Evolutionary conservation across 2,329 filamentous ascomycete genomes (phyloP).

Genomic region (Diaporthe australafricana): DNA sequence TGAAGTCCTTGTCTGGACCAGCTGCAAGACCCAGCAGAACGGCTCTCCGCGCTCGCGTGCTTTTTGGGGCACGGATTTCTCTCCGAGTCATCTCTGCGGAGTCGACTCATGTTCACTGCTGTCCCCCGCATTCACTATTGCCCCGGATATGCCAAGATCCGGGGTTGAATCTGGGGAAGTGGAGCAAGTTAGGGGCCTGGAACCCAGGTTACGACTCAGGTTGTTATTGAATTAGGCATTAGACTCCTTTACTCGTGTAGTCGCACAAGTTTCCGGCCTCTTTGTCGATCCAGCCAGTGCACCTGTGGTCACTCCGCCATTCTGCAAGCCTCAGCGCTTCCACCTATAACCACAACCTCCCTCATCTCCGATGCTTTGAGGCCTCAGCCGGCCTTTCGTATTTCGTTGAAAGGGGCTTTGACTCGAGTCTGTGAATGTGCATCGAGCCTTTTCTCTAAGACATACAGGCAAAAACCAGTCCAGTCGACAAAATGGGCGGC

Average conservation of each 20-base stretch:
- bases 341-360: constrained; percentile 2
- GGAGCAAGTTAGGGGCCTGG: neutral
- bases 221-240: neutral
- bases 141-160: constrained; percentile 10
- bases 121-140: neutral
- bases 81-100: neutral
- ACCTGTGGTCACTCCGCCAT: too few relatives aligned
- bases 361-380: neutral
- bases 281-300: neutral
- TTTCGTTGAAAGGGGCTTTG: neutral
- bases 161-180: constrained; percentile 24
- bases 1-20: neutral
- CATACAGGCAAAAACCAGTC: too few relatives aligned
- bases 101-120: neutral
- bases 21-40: neutral
- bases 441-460: too few relatives aligned
- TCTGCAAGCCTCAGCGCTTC: neutral
- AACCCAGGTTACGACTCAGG: neutral
- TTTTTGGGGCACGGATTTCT: constrained; percentile 15
- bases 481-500: constrained; percentile 47
- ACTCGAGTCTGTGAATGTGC: neutral
- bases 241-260: neutral
- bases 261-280: constrained; percentile 21
- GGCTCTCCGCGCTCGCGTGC: neutral
- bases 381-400: neutral